Base-by-base conservation (phyloP, 2,329 filamentous ascomycete genomes). In the Epicoccum nigrum region DNA sequence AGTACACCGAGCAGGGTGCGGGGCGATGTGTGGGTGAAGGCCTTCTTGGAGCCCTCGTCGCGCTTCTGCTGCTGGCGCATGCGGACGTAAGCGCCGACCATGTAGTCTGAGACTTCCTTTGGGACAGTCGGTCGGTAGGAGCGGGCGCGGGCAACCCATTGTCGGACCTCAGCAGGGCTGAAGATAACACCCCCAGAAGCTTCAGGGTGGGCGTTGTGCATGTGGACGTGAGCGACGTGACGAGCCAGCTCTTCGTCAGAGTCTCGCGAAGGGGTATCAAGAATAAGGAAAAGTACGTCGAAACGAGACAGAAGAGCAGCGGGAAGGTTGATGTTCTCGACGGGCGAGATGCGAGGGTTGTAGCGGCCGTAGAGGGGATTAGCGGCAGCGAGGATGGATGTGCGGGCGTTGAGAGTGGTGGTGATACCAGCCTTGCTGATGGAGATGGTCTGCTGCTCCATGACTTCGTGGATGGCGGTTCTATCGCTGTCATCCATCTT, bases 311-410 rank as follows among this genome's bases (percentile, higher is more conserved):
- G 84, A 16, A 99, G 85, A 16, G 94, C 94, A 15, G 94, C 94
- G n/a, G 94, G 94, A 32, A 99, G 86, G 75, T 99, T 99, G 77
- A 99, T 99, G 76, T 99, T 99, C 75, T 99, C 94, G 20, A 99
- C 92, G 0, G 94, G 94, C 0, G 93, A 97, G 64, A 99, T 89
- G 58, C 92, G 90, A 49, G 94, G 94, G 77, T 99, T 99, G 81
- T 99, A 99, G 56, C 94, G 90, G 58, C 94, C 94, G 69, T 99
- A 99, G 33, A 99, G 84, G 51, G 94, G 94, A 77, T 99, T 99
- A 62, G 94, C 94, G 16, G 94, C 94, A 15, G 94, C 93, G 13
- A 99, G 84, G 67, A 99, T 96, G 0, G 92, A 96, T 16, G 94
- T 97, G 56, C 94, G 88, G 17, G 94, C 94, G 72, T 99, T 99